Conservation (phyloP, 140 eudicot species). For the Bidens hawaiensis region DNA sequence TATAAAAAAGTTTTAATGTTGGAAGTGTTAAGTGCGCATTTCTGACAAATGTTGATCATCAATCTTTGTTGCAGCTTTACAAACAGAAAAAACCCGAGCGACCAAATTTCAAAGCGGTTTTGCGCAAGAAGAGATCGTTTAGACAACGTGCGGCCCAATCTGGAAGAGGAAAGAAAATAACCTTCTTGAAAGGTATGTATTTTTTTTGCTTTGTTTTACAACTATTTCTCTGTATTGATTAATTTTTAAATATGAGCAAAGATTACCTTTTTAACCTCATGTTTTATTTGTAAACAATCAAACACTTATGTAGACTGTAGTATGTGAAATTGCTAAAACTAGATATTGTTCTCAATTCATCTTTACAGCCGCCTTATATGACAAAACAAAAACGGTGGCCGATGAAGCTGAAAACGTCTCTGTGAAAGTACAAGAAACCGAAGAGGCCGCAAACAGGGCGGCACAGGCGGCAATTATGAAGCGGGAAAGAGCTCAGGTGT, state of each 20-base stretch:
- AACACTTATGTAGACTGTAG: background rate
- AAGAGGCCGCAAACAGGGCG: constrained; percentile 39
- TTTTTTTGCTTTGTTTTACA: background rate
- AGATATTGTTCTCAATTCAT: constrained; percentile 2
- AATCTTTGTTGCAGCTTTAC: constrained; percentile 42
- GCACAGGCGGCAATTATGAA: constrained; percentile 45
- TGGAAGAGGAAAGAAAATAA: constrained; percentile 65
- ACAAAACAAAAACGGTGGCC: background rate
- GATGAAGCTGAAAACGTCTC: constrained; percentile 15
- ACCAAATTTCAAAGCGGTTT: constrained; percentile 36
- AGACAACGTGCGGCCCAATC: constrained; percentile 49
- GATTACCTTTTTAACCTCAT: background rate
- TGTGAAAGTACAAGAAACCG: constrained; percentile 42
- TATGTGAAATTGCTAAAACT: constrained; percentile 4
- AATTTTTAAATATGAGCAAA: background rate
- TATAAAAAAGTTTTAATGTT: background rate
- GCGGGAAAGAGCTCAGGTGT: constrained; percentile 64
- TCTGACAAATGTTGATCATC: background rate
- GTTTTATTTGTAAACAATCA: background rate
- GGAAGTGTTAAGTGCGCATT: background rate
- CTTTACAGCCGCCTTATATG: constrained; percentile 15
- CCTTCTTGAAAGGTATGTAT: constrained; percentile 51
- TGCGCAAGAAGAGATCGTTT: constrained; percentile 79
- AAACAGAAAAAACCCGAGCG: constrained; percentile 51
- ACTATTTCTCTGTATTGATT: background rate